Evolutionary conservation across 1,284 basidiomycete species (phyloP), one percentile per base, ranked within the genome.

Genomic region (Ustilago shanxiensis): DNA sequence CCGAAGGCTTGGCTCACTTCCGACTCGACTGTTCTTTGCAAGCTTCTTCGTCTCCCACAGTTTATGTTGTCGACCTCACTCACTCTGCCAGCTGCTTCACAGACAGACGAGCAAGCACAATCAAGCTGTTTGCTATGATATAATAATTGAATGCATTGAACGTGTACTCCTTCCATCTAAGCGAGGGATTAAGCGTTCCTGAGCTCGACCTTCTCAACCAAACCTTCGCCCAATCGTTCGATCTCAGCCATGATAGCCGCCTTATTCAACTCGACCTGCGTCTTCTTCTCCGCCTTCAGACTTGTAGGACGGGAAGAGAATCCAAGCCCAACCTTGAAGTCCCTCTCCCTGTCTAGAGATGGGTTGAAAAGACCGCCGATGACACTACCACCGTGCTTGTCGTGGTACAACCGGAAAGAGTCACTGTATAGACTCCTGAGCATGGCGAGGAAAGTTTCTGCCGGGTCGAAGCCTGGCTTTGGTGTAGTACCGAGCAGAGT

Each of bases 311-410:
- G 33, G 92, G 93, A 41, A 86, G 87, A 78, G 87, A 92, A 96
- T 2, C 92, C 92, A 18, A 93, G 90, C 59, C 95, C 88, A 5
- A 95, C 93, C 81, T 93, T 91, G 89, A 97, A 95, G 2, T 90
- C 89, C 52, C 88, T 85, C 24, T 87, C 82, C 54, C 85, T 81
- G 13, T 82, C 77, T 28, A 89, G 88, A 10, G 83, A 59, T 0
- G 93, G 92, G 81, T 97, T 94, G 93, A 95, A 98, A 1, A 98
- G 90, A 0, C 90, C 92, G 8, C 93, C 95, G 60, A 96, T 91
- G 9, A 89, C 88, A 24, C 60, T 66, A 0, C 96, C 95, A 16
- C 97, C 97, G 39, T 91, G 89, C 0, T 89, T 87, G 81, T 99
- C 96, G 82, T 91, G 91, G 88, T 98, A 99, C 56, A 97, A 89